phyloP scores from a whole-genome alignment of 1,284 basidiomycete genomes.

The Marasmius sp. region DNA sequence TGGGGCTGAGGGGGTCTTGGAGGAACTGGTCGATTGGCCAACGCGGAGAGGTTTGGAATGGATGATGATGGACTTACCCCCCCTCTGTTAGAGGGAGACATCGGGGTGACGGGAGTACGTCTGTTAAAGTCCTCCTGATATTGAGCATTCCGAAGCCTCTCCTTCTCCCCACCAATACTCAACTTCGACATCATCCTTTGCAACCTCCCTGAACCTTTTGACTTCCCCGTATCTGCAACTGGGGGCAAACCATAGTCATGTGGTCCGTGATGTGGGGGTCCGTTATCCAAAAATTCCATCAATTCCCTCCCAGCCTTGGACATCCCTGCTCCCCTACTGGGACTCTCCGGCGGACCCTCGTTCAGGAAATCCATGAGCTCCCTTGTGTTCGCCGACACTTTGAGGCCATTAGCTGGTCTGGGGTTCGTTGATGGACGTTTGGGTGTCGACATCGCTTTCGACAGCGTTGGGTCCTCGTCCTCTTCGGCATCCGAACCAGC shows the following conservation, averaged over 20 bases:
- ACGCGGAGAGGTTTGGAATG: slow-evolving; percentile 41
- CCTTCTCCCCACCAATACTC: slow-evolving; percentile 54
- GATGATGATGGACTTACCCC: slow-evolving; percentile 33
- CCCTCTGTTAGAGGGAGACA: slow-evolving; percentile 20
- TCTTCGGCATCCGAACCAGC: slow-evolving; percentile 62
- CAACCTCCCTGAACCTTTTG: slow-evolving; percentile 54
- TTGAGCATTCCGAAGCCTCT: slow-evolving; percentile 25
- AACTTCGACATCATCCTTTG: slow-evolving; percentile 80
- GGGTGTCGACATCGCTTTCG: slow-evolving; percentile 29
- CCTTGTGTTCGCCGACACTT: slow-evolving; percentile 47
- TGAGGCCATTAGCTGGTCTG: slow-evolving; percentile 5
- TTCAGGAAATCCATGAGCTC: slow-evolving; percentile 70
- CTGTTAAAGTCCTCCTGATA: slow-evolving; percentile 16
- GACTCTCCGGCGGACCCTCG: slow-evolving; percentile 54
- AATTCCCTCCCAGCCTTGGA: slow-evolving; percentile 25
- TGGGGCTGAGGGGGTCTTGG: slow-evolving; percentile 45
- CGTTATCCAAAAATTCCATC: slow-evolving; percentile 28
- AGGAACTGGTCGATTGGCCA: slow-evolving; percentile 57
- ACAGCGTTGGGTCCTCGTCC: slow-evolving; percentile 19
- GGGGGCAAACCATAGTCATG: slow-evolving; percentile 1
- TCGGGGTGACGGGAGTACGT: slow-evolving; percentile 17
- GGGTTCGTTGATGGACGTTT: slow-evolving; percentile 19
- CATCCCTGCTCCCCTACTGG: slow-evolving; percentile 20
- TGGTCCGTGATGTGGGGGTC: slow-evolving; percentile 29
- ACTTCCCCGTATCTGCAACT: slow-evolving; percentile 30